Base-by-base conservation (phyloP, 2,329 filamentous ascomycete species). In the Cladophialophora carrionii region DNA sequence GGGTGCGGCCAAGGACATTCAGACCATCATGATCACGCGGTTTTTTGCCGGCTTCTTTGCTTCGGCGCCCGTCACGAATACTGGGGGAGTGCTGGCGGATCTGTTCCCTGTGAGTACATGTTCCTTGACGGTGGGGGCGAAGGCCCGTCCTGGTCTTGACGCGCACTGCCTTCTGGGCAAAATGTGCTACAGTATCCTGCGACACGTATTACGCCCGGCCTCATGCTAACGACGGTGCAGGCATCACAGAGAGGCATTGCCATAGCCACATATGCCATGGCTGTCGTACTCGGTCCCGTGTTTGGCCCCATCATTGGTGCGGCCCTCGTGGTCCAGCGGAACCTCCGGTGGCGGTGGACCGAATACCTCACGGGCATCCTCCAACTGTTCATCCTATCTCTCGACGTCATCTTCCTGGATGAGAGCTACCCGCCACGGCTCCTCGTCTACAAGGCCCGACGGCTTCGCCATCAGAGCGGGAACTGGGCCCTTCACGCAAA, bases 41-140 rank as follows among this genome's bases (percentile, higher is more conserved):
- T 90, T 90, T 76, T 88, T 57, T 7, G 78, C 64, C 5, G 68
- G 68, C 1, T 68, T 68, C 59, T 72, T 72, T 51, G 65, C 66
- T 24, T 68, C 68, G 1, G 87, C 88, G 0, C 88, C 88, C 0
- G 83, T 91, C 0, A 90, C 87, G 0, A 90, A 89, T 70, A 90
- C 87, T 0, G 88, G 88, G 1, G 88, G 88, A 29, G 88, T 90
- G 0, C 71, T 91, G 4, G 85, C 84, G 32, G 89, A 91, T 75
- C 78, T 91, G 22, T 91, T 82, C 77, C 76, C 82, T 43, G 37
- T 43, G 17, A 43, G 24, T 51, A 12, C 48, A 51, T 22, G 2
- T 51, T 26, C 22, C 20, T 10, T 12, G 22, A 9, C 10, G 20
- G 20, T 24, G 3, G 46, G 20, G 8, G 46, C 46, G 10, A 14